Base-by-base conservation (phyloP, 2,329 filamentous ascomycete species). In the Colletotrichum endophyticum region DNA sequence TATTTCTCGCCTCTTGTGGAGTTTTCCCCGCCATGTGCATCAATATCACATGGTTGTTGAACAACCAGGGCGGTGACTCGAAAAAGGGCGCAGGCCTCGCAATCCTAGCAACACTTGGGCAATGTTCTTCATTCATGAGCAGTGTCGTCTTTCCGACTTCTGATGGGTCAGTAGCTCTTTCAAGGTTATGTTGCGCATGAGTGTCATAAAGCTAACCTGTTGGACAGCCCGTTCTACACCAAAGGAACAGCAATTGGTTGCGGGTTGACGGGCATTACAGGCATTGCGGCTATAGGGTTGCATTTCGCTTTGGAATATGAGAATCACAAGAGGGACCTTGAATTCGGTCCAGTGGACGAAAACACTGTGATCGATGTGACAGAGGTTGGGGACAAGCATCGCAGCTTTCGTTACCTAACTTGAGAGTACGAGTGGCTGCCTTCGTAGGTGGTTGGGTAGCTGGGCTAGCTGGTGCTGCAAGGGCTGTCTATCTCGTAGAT, bases 1-100 rank as follows among this genome's bases (percentile, higher is more conserved):
- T 86, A 0, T 87, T 81, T 78, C 79, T 87, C 25, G 86, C 85
- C 1, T 78, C 79, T 1, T 78, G 79, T n/a, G 84, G 84, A 2
- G 78, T 83, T 2, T 85, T 84, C 57, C 82, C 83, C 6, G 80
- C 80, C 8, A 61, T 84, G 6, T 76, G 77, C 34, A 79, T 83
- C 49, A 83, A 81, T 62, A 78, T 84, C 36, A 82, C 82, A 6
- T 84, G 82, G 82, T 44, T 83, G 6, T 66, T 82, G 8, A 82
- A 84, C 68, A 84, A 84, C 28, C 80, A 82, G 67, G 81, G 82
- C 22, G 78, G 79, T 19, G 81, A 82, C 66, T 80, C 81, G 5
- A 82, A 82, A 66, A 79, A 77, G 62, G 82, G 81, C 6, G 80
- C 81, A 19, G 80, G 81, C 4, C 75, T 82, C 25, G 79, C 73